Evolutionary conservation across 1,284 basidiomycete genomes (phyloP), one percentile per base, ranked within the genome.

Genomic region (Cryptococcus sp.): DNA sequence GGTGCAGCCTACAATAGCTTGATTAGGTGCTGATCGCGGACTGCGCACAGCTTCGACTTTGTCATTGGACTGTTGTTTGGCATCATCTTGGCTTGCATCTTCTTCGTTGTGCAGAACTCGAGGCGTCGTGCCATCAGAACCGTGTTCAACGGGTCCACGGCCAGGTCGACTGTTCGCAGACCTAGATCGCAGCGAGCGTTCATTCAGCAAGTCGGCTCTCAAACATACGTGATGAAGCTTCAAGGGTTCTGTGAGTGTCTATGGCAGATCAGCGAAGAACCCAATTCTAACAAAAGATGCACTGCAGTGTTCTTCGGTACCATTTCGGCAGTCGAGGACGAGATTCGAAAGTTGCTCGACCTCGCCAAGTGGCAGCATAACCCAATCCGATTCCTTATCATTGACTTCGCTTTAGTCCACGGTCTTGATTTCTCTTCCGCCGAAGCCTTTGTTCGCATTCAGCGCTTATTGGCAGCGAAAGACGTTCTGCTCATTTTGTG

Each of bases 41-140:
- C 30, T 20, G 15, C 51, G 52, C 13, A 55, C 41, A 76, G 86
- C 3, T 95, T 89, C 85, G 92, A 95, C 80, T 98, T 98, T 74
- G 94, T 98, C 27, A 86, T 90, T 62, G 95, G 95, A 1, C 90
- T 99, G 1, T 78, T 96, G 1, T 91, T 94, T 68, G 96, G 95
- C 13, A 91, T 97, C 70, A 81, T 95, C 57, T 86, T 93, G 55
- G 92, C 91, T 63, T 96, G 90, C 73, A 85, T 96, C 77, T 97
- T 97, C 81, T 98, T 99, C 71, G 96, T 99, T 22, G 84, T 98
- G 3, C 92, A 96, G 71, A 95, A 90, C 65, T 94, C 92, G 0
- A 87, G 88, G 63, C 78, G 90, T 19, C 80, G 85, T 47, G 91
- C 93, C 58, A 93, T 98, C 59, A 85, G 94, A 17, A 84, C 87